A percentile compares a stretch with the other conserved stretches of the same genome.
These are phyloP conservation scores for Pelargonium nanum DNA, from an alignment of 345 rosid species.

Conservation along the genomic window DNA sequence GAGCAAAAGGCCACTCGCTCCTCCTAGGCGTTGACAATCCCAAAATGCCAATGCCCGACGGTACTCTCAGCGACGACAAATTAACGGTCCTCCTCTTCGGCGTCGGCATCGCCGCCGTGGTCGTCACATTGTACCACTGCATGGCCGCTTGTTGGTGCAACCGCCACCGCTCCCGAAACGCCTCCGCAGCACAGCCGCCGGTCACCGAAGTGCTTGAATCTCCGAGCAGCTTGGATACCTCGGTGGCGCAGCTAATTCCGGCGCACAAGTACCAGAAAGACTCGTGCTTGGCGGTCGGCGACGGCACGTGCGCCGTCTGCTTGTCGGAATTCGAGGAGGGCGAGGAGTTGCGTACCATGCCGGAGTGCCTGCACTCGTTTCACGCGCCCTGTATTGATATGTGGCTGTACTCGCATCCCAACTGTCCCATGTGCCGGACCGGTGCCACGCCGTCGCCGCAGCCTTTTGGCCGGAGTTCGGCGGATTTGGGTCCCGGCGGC, in stretches of 20 bases:
- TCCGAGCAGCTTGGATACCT: conserved; percentile 18
- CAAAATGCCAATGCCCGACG: not conserved
- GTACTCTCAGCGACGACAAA: not conserved
- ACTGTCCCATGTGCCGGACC: conserved; percentile 36
- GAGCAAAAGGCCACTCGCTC: not conserved
- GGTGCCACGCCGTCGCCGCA: conserved; percentile 24
- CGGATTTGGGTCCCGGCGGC: not conserved
- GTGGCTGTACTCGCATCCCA: conserved; percentile 34
- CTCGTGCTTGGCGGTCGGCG: conserved; percentile 12
- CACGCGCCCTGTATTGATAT: conserved; percentile 34
- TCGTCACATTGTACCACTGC: conserved; percentile 35
- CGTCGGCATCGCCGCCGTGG: conserved; percentile 23
- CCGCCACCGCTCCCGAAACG: not conserved
- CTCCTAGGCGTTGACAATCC: not conserved
- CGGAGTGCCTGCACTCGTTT: conserved; percentile 31
- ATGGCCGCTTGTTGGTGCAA: conserved; percentile 19
- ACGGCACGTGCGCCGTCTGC: conserved; percentile 25
- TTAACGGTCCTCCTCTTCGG: conserved; percentile 16
- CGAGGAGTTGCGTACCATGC: conserved; percentile 32
- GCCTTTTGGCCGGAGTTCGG: not conserved
- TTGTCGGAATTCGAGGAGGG: conserved; percentile 32
- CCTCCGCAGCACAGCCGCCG: not conserved
- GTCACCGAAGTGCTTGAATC: not conserved
- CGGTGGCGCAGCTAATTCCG: conserved; percentile 25
- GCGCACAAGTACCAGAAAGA: conserved; percentile 27